Conservation (phyloP, 805 yeast genomes). For the Danielia reshetovae region DNA sequence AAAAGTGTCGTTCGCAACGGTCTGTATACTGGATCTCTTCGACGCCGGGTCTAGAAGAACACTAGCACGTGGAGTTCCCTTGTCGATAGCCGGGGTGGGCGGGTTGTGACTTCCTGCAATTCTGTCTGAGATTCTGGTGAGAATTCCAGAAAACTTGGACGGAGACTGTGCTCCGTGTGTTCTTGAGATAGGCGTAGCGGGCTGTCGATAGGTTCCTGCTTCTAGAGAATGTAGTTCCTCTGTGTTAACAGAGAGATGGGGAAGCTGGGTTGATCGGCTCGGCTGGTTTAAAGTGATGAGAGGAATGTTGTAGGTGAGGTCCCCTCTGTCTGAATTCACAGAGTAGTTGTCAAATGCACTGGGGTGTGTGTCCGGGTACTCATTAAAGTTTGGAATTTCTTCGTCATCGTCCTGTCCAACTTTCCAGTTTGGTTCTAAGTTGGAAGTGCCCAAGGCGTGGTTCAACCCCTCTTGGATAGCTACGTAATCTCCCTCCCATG, state of each 20-base stretch:
- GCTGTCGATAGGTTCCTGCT: slow-evolving; percentile 4
- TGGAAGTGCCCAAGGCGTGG: slow-evolving; percentile 2
- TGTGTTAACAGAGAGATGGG: background rate
- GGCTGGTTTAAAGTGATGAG: slow-evolving; percentile 13
- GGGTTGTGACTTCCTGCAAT: slow-evolving; percentile 14
- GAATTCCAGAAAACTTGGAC: slow-evolving; percentile 10
- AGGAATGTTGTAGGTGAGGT: slow-evolving; percentile 13
- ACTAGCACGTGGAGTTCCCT: background rate
- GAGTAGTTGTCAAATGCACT: background rate
- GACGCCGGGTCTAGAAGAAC: slow-evolving; percentile 1
- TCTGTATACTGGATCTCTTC: slow-evolving; percentile 2
- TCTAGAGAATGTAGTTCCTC: slow-evolving; percentile 6
- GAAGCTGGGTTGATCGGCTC: background rate
- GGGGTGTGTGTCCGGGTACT: slow-evolving; percentile 1
- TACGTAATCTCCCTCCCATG: background rate
- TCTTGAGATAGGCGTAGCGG: background rate
- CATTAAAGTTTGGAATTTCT: too few species aligned
- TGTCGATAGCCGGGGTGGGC: slow-evolving; percentile 6
- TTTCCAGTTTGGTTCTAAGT: slow-evolving; percentile 1
- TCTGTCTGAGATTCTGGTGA: slow-evolving; percentile 13
- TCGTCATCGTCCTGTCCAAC: background rate
- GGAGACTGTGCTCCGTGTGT: slow-evolving; percentile 3
- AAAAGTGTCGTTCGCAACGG: background rate
- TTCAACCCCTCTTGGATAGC: slow-evolving; percentile 2
- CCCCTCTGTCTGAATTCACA: slow-evolving; percentile 1